phyloP scores from a whole-genome alignment of 345 rosid genomes.

The Bruguiera parviflora region DNA sequence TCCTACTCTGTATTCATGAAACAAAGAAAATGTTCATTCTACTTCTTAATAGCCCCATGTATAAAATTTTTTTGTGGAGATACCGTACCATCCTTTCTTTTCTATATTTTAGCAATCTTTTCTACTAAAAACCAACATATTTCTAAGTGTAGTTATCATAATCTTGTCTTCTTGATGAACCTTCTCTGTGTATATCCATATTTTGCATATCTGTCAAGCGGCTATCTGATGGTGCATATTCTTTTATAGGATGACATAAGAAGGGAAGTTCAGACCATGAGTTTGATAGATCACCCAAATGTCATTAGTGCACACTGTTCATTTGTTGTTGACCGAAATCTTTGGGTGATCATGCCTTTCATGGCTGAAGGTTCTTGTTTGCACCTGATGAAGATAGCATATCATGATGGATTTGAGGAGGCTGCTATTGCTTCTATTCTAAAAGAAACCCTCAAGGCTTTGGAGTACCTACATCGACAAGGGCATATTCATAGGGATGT shows the following conservation, averaged over 20 bases:
- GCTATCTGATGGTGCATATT: conserved; percentile 6
- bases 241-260: conserved; percentile 80
- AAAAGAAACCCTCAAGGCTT: conserved; percentile 96
- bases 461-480: conserved; percentile 91
- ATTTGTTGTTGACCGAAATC: conserved; percentile 75
- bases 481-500: conserved; percentile 99
- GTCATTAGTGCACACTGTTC: conserved; percentile 84
- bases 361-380: conserved; percentile 99
- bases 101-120: no score
- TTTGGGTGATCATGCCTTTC: conserved; percentile 99
- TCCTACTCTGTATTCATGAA: no score
- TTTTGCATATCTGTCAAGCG: conserved; percentile 3
- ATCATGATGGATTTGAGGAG: conserved; percentile 91
- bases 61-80: no score
- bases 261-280: conserved; percentile 95
- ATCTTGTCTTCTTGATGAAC: neutral
- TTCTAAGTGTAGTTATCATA: no score
- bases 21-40: no score
- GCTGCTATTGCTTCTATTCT: conserved; percentile 80
- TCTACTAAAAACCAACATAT: no score
- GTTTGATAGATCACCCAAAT: conserved; percentile 95
- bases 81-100: no score
- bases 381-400: conserved; percentile 94
- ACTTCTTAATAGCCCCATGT: no score
- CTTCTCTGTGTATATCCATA: neutral